phyloP scores from a whole-genome alignment of 257 asterid species.

The Avicennia marina region DNA sequence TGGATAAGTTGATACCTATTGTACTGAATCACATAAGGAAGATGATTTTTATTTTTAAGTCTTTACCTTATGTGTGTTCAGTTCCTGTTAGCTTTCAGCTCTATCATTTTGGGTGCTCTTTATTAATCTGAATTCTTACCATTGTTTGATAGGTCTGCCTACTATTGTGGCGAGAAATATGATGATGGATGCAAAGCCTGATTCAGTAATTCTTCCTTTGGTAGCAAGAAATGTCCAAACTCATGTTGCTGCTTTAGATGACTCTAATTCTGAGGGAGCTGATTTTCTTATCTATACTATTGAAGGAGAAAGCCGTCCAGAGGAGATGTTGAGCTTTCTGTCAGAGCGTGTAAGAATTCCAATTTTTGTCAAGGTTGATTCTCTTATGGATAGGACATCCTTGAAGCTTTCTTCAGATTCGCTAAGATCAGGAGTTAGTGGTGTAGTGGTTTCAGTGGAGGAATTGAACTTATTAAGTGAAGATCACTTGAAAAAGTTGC shows the following conservation, averaged over 20 bases:
- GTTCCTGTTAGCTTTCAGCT: conserved; percentile 2
- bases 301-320: conserved; percentile 26
- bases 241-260: conserved; percentile 67
- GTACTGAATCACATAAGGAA: not conserved
- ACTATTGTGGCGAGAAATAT: conserved; percentile 88
- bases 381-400: conserved; percentile 34
- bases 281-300: conserved; percentile 68
- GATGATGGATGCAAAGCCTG: conserved; percentile 67
- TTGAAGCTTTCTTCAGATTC: conserved; percentile 30
- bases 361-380: conserved; percentile 50
- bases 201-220: conserved; percentile 77
- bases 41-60: not conserved
- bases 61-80: not conserved
- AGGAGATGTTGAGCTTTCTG: conserved; percentile 48
- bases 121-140: conserved; percentile 11
- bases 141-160: conserved; percentile 67
- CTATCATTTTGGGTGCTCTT: not conserved
- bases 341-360: conserved; percentile 64
- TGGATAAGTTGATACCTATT: too few relatives aligned
- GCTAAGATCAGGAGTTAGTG: conserved; percentile 72
- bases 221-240: conserved; percentile 78
- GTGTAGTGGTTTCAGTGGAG: conserved; percentile 63
- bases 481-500: conserved; percentile 41
- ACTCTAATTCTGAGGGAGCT: conserved; percentile 86
- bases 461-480: conserved; percentile 45